Percentiles rank a stretch among this genome's conserved stretches.
Conservation (phyloP, 768 basidiomycete genomes). For the Boletus pseudopeckii region DNA sequence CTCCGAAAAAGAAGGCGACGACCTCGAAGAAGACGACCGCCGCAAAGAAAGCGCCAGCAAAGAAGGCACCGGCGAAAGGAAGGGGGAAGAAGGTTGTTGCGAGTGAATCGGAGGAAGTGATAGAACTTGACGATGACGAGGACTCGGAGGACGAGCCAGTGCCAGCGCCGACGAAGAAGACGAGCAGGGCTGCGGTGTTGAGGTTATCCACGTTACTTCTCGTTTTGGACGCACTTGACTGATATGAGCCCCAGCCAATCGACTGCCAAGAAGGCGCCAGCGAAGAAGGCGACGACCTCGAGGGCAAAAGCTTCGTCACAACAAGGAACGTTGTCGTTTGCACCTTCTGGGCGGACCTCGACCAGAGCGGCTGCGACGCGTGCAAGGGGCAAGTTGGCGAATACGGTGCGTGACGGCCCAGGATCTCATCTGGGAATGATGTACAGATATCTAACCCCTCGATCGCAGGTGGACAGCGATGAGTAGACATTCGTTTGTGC, state of each 20-base stretch:
- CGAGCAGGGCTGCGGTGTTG: slow-evolving; percentile 60
- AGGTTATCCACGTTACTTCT: slow-evolving; percentile 43
- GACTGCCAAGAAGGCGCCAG: slow-evolving; percentile 50
- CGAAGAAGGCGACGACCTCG: slow-evolving; percentile 42
- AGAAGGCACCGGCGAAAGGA: slow-evolving; percentile 47
- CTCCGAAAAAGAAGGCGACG: slow-evolving; percentile 42
- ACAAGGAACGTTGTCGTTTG: slow-evolving; percentile 56
- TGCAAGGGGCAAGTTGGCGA: slow-evolving; percentile 61
- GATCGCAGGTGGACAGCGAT: slow-evolving; percentile 28
- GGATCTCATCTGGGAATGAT: background rate
- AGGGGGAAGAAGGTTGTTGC: slow-evolving; percentile 52
- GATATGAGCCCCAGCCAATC: slow-evolving; percentile 29
- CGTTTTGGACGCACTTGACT: slow-evolving; percentile 28
- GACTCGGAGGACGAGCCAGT: slow-evolving; percentile 47
- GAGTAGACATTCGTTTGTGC: slow-evolving; percentile 11
- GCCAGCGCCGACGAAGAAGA: slow-evolving; percentile 50
- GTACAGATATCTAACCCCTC: background rate
- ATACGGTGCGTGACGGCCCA: slow-evolving; percentile 31
- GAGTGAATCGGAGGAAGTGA: slow-evolving; percentile 48
- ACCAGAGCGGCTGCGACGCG: slow-evolving; percentile 67
- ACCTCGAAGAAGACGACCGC: slow-evolving; percentile 29
- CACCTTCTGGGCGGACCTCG: slow-evolving; percentile 52
- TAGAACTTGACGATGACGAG: slow-evolving; percentile 56
- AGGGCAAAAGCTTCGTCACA: slow-evolving; percentile 30
- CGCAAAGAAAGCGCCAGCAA: slow-evolving; percentile 37